phyloP scores from a whole-genome alignment of 306 rosid genomes.

The Cucurbita ficifolia region DNA sequence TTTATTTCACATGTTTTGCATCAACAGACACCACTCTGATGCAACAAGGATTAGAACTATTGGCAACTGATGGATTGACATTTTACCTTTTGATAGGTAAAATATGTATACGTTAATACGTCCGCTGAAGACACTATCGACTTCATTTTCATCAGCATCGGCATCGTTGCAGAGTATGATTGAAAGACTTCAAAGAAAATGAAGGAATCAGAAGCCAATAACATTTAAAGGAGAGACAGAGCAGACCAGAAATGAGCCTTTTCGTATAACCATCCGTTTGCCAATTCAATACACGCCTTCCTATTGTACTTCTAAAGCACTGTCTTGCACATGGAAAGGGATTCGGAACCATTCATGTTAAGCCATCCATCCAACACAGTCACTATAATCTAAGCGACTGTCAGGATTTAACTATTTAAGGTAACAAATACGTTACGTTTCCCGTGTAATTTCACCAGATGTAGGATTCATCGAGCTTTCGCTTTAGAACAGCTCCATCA shows the following conservation, averaged over 20 bases:
- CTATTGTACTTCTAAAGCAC: neutral
- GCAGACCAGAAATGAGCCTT: neutral
- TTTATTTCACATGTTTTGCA: neutral
- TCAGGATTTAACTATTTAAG: constrained; percentile 1
- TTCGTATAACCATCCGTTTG: neutral
- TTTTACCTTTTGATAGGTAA: neutral
- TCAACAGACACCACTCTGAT: neutral
- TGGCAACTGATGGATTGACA: neutral
- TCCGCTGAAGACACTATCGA: neutral
- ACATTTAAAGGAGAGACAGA: neutral
- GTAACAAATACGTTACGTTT: neutral
- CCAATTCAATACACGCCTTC: neutral
- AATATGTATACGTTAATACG: neutral
- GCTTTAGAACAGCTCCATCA: constrained; percentile 75
- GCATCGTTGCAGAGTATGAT: neutral
- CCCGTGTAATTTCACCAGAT: neutral
- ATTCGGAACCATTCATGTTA: neutral
- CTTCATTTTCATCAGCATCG: no score
- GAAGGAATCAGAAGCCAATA: neutral
- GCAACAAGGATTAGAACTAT: neutral
- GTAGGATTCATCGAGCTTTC: neutral
- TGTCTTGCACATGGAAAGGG: neutral
- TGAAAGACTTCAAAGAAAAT: neutral
- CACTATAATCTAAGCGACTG: neutral
- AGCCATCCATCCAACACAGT: neutral